phyloP scores from a whole-genome alignment of 2,329 filamentous ascomycete species.

The Annulohypoxylon truncatum region DNA sequence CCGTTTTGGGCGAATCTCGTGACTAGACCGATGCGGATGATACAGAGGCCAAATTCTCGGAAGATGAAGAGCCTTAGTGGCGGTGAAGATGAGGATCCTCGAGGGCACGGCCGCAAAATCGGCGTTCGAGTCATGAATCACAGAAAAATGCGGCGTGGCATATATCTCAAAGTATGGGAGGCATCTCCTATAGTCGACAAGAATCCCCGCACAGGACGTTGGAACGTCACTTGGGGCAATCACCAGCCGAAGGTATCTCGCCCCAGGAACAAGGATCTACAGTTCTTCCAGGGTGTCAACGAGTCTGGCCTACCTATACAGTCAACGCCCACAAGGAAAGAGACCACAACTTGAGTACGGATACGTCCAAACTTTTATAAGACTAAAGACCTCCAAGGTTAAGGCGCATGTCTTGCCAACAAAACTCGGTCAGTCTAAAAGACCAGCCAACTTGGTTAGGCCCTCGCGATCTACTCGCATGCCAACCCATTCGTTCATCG shows the following conservation, averaged over 20 bases:
- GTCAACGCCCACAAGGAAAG: neutral
- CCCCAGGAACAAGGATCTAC: conserved; percentile 52
- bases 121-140: conserved; percentile 52
- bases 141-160: conserved; percentile 58
- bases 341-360: neutral
- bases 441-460: conserved; percentile 68
- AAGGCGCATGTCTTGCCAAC: neutral
- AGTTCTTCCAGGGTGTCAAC: conserved; percentile 63
- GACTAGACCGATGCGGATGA: conserved; percentile 51
- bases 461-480: conserved; percentile 79
- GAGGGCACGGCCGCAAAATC: conserved; percentile 49
- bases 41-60: conserved; percentile 55
- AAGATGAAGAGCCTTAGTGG: conserved; percentile 53
- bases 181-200: conserved; percentile 53
- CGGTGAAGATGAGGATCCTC: conserved; percentile 52
- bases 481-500: conserved; percentile 78
- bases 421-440: conserved; percentile 50
- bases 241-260: conserved; percentile 44
- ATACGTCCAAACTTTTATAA: neutral
- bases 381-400: neutral
- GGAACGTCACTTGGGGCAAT: conserved; percentile 60
- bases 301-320: conserved; percentile 41
- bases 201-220: conserved; percentile 45
- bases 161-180: conserved; percentile 55
- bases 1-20: conserved; percentile 61